Conservation (phyloP, 176 grass and related monocot genomes). For the Oryza nivara region DNA sequence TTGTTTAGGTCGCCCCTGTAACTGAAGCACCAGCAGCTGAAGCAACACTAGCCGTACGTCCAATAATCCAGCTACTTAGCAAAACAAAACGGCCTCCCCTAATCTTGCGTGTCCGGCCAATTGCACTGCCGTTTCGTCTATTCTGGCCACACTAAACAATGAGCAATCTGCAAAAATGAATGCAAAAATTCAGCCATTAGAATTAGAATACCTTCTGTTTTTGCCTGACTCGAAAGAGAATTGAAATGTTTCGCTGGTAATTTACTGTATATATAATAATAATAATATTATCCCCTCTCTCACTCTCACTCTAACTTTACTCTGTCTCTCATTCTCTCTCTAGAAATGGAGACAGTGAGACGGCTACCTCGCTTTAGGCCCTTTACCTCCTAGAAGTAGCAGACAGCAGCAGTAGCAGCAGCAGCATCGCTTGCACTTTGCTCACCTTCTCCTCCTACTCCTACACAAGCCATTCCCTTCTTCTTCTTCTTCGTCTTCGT, state of each 20-base stretch:
- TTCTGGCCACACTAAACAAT: background rate
- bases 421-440: slow-evolving; percentile 37
- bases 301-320: slow-evolving; percentile 25
- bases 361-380: slow-evolving; percentile 23
- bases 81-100: background rate
- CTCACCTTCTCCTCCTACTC: background rate
- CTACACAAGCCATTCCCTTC: slow-evolving; percentile 26
- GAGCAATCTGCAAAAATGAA: too few species aligned
- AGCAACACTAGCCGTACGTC: background rate
- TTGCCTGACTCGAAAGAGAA: background rate
- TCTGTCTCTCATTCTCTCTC: background rate
- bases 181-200: too few species aligned
- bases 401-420: background rate
- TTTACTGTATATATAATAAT: background rate
- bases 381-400: slow-evolving; percentile 49
- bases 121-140: background rate
- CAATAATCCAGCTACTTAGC: background rate
- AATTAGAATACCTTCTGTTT: background rate
- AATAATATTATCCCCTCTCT: background rate
- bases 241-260: background rate
- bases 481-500: background rate
- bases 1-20: background rate
- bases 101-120: background rate
- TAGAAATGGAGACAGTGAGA: background rate
- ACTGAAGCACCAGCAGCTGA: background rate